phyloP scores from a whole-genome alignment of 371 early-diverging fungal genomes.

The Saksenaea vasiformis region DNA sequence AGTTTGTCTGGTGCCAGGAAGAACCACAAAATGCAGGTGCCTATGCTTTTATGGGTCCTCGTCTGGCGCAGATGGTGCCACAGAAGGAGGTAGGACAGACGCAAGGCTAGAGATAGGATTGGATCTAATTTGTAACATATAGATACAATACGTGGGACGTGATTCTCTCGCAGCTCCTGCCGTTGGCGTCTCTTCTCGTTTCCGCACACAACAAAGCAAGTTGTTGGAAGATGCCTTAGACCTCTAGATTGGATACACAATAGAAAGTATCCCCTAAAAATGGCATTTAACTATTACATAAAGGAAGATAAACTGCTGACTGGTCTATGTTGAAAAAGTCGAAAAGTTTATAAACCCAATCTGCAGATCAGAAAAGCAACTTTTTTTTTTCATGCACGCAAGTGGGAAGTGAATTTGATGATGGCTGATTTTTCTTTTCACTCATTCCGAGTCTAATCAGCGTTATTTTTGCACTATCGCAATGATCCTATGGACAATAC shows the following conservation, averaged over 20 bases:
- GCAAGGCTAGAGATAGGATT: background rate
- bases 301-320: too few species aligned
- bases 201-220: conserved; percentile 36
- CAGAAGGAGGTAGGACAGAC: conserved; percentile 29
- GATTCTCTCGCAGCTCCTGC: conserved; percentile 77
- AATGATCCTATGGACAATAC: too few species aligned
- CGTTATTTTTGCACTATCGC: too few species aligned
- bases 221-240: conserved; percentile 31
- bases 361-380: too few species aligned
- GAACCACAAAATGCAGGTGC: conserved; percentile 95
- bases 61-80: conserved; percentile 75
- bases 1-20: conserved; percentile 93
- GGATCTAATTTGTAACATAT: conserved; percentile 17
- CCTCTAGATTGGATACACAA: conserved; percentile 3
- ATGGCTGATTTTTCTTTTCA: too few species aligned
- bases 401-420: too few species aligned
- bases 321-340: background rate
- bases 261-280: background rate
- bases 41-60: conserved; percentile 84
- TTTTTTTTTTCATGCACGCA: too few species aligned
- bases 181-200: conserved; percentile 58
- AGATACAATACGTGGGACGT: conserved; percentile 73
- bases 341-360: too few species aligned
- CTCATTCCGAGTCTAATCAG: too few species aligned
- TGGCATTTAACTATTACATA: background rate